Conservation (phyloP, 768 basidiomycete genomes). For the Lepiota brunneoincarnata region DNA sequence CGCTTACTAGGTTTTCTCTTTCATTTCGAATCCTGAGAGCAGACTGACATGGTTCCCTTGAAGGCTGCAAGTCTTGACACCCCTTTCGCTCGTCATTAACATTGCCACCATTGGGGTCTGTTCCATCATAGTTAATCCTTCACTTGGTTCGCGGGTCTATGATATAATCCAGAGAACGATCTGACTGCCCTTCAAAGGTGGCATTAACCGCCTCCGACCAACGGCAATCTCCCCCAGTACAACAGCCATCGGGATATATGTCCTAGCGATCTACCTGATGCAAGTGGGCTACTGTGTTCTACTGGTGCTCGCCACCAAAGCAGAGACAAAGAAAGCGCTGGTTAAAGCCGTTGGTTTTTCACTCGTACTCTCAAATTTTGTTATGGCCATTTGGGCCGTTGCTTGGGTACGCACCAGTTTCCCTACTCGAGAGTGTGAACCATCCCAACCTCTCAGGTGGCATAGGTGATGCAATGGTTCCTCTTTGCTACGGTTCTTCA, state of each 20-base stretch:
- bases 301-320: constrained; percentile 65
- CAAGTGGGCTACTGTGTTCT: constrained; percentile 85
- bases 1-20: constrained; percentile 44
- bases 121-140: constrained; percentile 61
- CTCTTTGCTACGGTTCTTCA: constrained; percentile 72
- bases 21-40: too few species aligned
- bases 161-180: neutral
- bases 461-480: constrained; percentile 72
- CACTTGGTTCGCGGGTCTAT: constrained; percentile 38
- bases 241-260: constrained; percentile 55
- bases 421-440: neutral
- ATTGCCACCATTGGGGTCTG: constrained; percentile 74
- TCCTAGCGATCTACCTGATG: constrained; percentile 55
- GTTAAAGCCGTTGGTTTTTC: constrained; percentile 79
- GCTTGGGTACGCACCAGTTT: constrained; percentile 51
- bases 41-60: too few species aligned
- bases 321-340: constrained; percentile 79
- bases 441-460: neutral
- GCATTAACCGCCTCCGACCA: constrained; percentile 51
- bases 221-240: constrained; percentile 72
- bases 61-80: constrained; percentile 80
- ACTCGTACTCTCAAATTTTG: constrained; percentile 75
- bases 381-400: constrained; percentile 79
- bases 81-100: constrained; percentile 78
- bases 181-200: constrained; percentile 29